These are phyloP conservation scores for Xylaria telfairii DNA, from an alignment of 495 filamentous ascomycete species.

Conservation along the genomic window DNA sequence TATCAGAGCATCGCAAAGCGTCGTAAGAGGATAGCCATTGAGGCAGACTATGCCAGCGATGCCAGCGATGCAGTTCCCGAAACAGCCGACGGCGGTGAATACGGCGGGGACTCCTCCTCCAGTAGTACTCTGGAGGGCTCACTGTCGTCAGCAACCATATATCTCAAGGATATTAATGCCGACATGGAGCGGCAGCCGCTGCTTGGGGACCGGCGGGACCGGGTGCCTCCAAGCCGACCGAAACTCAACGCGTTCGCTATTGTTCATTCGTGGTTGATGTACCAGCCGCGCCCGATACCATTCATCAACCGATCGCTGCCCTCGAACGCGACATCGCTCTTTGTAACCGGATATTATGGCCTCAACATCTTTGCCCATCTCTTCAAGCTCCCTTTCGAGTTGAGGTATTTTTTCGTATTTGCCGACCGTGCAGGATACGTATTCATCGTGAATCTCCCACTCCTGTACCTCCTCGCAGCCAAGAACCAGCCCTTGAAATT, in stretches of 20 bases:
- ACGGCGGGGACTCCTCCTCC: conserved; percentile 32
- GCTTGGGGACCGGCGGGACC: conserved; percentile 19
- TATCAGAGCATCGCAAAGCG: conserved; percentile 26
- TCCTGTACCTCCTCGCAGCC: conserved; percentile 66
- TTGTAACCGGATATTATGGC: conserved; percentile 54
- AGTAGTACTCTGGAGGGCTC: conserved; percentile 36
- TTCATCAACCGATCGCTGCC: conserved; percentile 60
- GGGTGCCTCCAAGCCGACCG: neutral
- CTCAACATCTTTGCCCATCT: conserved; percentile 64
- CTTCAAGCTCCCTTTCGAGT: conserved; percentile 52
- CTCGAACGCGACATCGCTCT: conserved; percentile 58
- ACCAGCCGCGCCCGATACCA: conserved; percentile 62
- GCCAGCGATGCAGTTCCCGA: conserved; percentile 6
- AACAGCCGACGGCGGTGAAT: conserved; percentile 28
- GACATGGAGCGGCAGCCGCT: conserved; percentile 38
- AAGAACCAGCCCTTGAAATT: conserved; percentile 67
- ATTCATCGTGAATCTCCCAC: conserved; percentile 64
- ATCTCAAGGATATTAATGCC: conserved; percentile 27
- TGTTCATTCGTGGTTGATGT: conserved; percentile 47
- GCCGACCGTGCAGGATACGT: conserved; percentile 60
- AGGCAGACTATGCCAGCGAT: conserved; percentile 3
- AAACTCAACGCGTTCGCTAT: conserved; percentile 15
- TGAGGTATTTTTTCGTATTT: conserved; percentile 58
- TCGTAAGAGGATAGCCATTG: conserved; percentile 32
- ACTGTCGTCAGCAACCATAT: conserved; percentile 26